Evolutionary conservation across 108 stramenopile genomes (phyloP), one percentile per base, ranked within the genome.

Genomic region (Stephanodiscus triporus): DNA sequence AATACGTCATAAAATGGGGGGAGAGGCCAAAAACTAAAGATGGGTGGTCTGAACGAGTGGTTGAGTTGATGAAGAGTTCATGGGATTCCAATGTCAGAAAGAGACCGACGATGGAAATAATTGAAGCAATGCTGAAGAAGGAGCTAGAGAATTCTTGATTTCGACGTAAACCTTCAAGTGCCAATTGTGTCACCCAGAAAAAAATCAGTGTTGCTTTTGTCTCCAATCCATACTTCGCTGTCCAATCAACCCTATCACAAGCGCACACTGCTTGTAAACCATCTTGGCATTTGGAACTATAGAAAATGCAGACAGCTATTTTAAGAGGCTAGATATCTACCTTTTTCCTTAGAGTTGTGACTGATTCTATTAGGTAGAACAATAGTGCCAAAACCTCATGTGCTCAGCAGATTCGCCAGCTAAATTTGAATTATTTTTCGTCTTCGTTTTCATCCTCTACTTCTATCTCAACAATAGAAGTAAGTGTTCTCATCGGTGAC

Each of bases 41-140:
- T 19, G 66, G 45, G n/a, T 81, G 80, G 80, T 60, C 76, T 19
- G 74, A 75, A 11, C 68, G 74, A 24, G 19, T 80, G 68, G 68
- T 75, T 30, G 13, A 63, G 37, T 32, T 69, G 59, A 55, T 80
- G 68, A 48, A 50, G 62, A 70, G 34, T 70, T 48, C 68, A 8
- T 80, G 78, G 78, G 74, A 75, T 63, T 60, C 73, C 7, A 61
- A 69, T 63, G 75, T 62, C 48, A 68, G 68, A 26, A 80, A 80
- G 68, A 54, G 78, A 30, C 78, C 78, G 0, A 51, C 58, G 8
- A 78, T 78, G 77, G 60, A 72, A 38, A 70, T 29, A 13, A 59
- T 78, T 60, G 48, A 57, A 30, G 64, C n/a, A 10, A 65, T 48
- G 23, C 66, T 78, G 58, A 64, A 72, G 22, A 16, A 56, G 58